Evolutionary conservation across 345 rosid species (phyloP), one percentile per base, ranked within the genome.

Genomic region (Syzygium jambos): DNA sequence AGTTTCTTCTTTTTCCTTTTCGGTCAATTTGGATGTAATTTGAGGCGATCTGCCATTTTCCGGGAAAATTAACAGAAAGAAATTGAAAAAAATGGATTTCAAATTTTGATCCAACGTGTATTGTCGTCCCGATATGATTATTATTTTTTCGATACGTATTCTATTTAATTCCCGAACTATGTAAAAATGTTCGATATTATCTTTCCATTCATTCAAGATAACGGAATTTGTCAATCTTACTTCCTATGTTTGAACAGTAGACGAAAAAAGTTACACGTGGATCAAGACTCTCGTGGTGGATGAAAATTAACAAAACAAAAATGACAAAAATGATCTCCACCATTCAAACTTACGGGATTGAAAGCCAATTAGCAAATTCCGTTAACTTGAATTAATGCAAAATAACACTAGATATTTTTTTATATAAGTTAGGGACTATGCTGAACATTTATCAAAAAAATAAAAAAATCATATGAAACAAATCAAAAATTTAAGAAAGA

Each of bases 221-320:
- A 7, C 0, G 1, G 0, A 30, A 65, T 65, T 55, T 68, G 6
- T 3, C 10, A 5, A 17, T 19, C 9, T 73, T 25, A 38, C 10
- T 73, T 68, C 1, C 12, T 34, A 68, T 1, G 7, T 34, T 17
- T 9, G 2, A 34, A 17, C 7, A 0, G 1, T 4, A 2, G 43
- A 73, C 0, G 9, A 38, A 34, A 9, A 73, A 38, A 14, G 1
- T 30, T 30, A 2, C 2, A 6, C 10, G 0, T 2, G 8, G 6
- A 56, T 56, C 46, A 43, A 43, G 46, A 43, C 46, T 43, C 46
- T 43, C 46, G 46, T 43, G 46, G 46, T 43, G 46, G 46, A 5
- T 43, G 46, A 43, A 5, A 43, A 43, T 43, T 43, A 43, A 43
- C 46, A 43, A 43, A 43, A 43, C 7, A 43, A 43, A 43, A 43